Evolutionary conservation across 768 basidiomycete genomes (phyloP).

Genomic region (Hirschioporus abietinus): DNA sequence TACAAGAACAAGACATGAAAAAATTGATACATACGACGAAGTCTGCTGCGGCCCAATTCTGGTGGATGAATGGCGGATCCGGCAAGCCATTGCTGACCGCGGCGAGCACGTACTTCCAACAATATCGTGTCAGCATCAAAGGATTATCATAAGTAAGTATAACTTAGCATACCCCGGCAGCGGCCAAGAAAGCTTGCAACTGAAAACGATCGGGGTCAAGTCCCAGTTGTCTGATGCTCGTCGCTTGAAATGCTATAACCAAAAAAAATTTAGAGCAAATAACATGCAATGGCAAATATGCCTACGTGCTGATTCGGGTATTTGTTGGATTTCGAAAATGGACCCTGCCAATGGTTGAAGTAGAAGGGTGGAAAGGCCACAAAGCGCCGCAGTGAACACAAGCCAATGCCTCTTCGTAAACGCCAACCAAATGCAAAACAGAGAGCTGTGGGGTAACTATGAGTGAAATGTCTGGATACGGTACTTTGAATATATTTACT

Average conservation of each 20-base stretch:
- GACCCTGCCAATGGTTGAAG: conserved; percentile 55
- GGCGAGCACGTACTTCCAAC: conserved; percentile 34
- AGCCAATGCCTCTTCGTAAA: conserved; percentile 49
- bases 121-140: neutral
- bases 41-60: conserved; percentile 48
- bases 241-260: conserved; percentile 28
- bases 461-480: neutral
- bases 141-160: conserved; percentile 6
- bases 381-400: conserved; percentile 46
- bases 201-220: conserved; percentile 38
- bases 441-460: conserved; percentile 30
- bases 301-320: conserved; percentile 29
- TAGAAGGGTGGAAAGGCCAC: conserved; percentile 37
- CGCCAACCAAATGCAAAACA: conserved; percentile 38
- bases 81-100: conserved; percentile 38
- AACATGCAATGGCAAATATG: conserved; percentile 19
- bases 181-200: conserved; percentile 52
- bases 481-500: neutral
- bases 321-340: conserved; percentile 24
- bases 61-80: conserved; percentile 54
- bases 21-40: conserved; percentile 34
- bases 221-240: conserved; percentile 36
- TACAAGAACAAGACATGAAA: neutral
- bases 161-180: conserved; percentile 47
- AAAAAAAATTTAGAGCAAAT: neutral